Percentiles rank a stretch among this genome's conserved stretches.
Evolutionary conservation across 768 basidiomycete species (phyloP).

Genomic region (Kwoniella europaea): DNA sequence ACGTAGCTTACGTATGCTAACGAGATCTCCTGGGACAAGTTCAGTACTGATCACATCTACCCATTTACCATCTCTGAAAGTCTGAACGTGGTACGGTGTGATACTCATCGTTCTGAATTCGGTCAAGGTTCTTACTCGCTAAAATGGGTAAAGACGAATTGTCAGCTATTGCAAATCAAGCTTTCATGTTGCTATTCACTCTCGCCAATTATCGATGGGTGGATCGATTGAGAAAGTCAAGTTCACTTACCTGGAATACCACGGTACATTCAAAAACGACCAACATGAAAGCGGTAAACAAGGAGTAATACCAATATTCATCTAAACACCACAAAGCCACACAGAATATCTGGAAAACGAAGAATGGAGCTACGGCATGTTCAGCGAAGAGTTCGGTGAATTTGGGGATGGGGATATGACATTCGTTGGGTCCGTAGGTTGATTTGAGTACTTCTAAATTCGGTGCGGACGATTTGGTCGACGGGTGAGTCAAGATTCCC

Average conservation of each 20-base stretch:
- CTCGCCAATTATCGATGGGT: too few relatives aligned
- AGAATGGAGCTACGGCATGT: constrained; percentile 98
- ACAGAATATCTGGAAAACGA: constrained; percentile 98
- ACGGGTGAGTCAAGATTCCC: constrained; percentile 62
- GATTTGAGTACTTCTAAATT: constrained; percentile 65
- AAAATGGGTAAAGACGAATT: background rate
- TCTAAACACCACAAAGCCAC: constrained; percentile 97
- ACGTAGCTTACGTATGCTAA: constrained; percentile 70
- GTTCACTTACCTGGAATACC: constrained; percentile 83
- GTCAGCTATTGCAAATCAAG: background rate
- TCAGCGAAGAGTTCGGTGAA: constrained; percentile 90
- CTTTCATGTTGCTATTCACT: too few relatives aligned
- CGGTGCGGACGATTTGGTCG: constrained; percentile 36
- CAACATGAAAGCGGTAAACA: constrained; percentile 98
- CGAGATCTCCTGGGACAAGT: constrained; percentile 87
- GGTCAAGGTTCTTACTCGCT: constrained; percentile 90
- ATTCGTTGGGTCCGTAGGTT: constrained; percentile 90
- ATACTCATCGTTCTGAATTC: constrained; percentile 98
- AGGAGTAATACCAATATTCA: constrained; percentile 97
- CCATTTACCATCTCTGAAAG: constrained; percentile 81
- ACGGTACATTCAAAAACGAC: constrained; percentile 98
- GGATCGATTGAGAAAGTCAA: background rate
- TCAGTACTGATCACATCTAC: constrained; percentile 77
- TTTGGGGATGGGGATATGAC: constrained; percentile 94
- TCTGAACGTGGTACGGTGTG: constrained; percentile 82